Percentiles rank a stretch among this genome's conserved stretches.
phyloP scores from a whole-genome alignment of 441 rosid genomes.

The Dalechampia spathulata region DNA sequence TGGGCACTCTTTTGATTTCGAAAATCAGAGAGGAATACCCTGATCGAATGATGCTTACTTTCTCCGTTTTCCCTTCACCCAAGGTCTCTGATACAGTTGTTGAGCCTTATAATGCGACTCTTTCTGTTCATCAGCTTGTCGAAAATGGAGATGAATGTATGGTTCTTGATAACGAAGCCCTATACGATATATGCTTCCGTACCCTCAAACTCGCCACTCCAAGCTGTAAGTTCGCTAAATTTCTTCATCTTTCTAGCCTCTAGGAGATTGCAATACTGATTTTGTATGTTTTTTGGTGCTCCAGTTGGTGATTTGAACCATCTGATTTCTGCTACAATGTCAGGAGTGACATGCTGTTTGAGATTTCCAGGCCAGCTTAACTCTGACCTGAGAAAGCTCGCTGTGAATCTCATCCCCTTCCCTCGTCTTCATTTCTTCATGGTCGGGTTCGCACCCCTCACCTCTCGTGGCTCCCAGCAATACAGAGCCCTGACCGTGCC shows the following conservation, averaged over 20 bases:
- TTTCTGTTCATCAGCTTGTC: slow-evolving; percentile 57
- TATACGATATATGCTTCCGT: slow-evolving; percentile 54
- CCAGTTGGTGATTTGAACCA: slow-evolving; percentile 61
- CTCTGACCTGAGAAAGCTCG: slow-evolving; percentile 56
- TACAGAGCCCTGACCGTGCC: slow-evolving; percentile 53
- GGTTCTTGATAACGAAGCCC: slow-evolving; percentile 62
- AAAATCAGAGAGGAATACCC: slow-evolving; percentile 61
- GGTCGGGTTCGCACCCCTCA: slow-evolving; percentile 63
- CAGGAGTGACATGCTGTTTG: slow-evolving; percentile 57
- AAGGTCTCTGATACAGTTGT: slow-evolving; percentile 63
- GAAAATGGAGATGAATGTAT: slow-evolving; percentile 61
- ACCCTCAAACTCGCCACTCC: slow-evolving; percentile 64
- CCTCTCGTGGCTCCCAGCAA: slow-evolving; percentile 58
- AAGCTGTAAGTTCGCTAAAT: slow-evolving; percentile 50
- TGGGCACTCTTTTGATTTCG: slow-evolving; percentile 56
- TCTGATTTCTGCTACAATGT: slow-evolving; percentile 56
- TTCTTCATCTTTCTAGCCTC: no score
- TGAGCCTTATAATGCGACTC: slow-evolving; percentile 58
- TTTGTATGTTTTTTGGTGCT: slow-evolving; percentile 7
- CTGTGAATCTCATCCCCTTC: slow-evolving; percentile 60
- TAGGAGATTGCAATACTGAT: background rate
- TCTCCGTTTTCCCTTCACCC: slow-evolving; percentile 60
- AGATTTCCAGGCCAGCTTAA: slow-evolving; percentile 62
- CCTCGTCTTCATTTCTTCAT: slow-evolving; percentile 67
- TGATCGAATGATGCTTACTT: slow-evolving; percentile 64